Percentiles rank a stretch among this genome's conserved stretches.
Evolutionary conservation across 2,329 filamentous ascomycete genomes (phyloP).

Genomic region (Exophiala sp.): DNA sequence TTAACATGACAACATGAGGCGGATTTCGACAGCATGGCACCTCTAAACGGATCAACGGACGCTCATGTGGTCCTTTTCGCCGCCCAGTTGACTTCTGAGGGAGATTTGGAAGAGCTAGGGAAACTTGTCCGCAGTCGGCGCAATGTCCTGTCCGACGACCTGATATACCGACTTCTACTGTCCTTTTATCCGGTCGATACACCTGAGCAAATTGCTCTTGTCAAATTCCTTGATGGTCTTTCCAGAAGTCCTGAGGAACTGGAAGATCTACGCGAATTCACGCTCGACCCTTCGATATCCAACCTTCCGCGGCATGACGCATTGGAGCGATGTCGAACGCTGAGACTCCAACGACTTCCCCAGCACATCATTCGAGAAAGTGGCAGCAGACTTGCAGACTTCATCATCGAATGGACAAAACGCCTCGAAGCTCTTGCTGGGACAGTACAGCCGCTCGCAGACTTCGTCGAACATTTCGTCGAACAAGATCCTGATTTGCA

Average conservation of each 20-base stretch:
- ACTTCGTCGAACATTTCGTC: constrained; percentile 58
- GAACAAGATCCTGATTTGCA: constrained; percentile 50
- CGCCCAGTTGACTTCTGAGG: constrained; percentile 53
- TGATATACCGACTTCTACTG: constrained; percentile 57
- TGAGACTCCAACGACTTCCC: constrained; percentile 14
- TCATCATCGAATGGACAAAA: constrained; percentile 59
- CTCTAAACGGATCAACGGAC: constrained; percentile 44
- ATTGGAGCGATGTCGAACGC: constrained; percentile 9
- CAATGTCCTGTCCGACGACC: constrained; percentile 48
- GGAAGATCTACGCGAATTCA: constrained; percentile 26
- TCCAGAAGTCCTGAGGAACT: constrained; percentile 35
- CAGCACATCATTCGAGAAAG: constrained; percentile 5
- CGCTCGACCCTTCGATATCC: constrained; percentile 37
- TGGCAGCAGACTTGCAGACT: constrained; percentile 40
- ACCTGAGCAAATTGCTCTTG: constrained; percentile 36
- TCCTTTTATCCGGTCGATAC: constrained; percentile 61
- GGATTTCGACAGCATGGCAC: constrained; percentile 33
- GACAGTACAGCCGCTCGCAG: constrained; percentile 53
- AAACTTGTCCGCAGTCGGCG: constrained; percentile 49
- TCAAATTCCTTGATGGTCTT: constrained; percentile 16
- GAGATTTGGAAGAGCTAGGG: constrained; percentile 52
- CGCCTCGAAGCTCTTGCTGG: constrained; percentile 59
- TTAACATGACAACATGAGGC: background rate
- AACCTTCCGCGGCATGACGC: constrained; percentile 15
- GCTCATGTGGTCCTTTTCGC: constrained; percentile 58